Percentiles rank a stretch among this genome's conserved stretches.
Evolutionary conservation across 2,329 filamentous ascomycete genomes (phyloP).

Genomic region (Penicillium rolfsii): DNA sequence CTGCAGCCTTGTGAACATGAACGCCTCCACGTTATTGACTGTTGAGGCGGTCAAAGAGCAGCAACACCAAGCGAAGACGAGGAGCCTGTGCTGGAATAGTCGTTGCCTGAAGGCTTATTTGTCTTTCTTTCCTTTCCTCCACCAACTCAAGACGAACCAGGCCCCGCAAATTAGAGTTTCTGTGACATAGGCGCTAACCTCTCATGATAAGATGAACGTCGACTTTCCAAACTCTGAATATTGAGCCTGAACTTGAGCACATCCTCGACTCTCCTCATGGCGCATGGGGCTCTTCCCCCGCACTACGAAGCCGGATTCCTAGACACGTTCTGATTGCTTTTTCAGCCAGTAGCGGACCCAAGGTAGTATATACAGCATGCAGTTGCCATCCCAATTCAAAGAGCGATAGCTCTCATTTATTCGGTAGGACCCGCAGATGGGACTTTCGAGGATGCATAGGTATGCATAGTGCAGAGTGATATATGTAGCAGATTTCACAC

Average conservation of each 20-base stretch:
- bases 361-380: too few species aligned
- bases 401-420: not conserved
- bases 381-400: not conserved
- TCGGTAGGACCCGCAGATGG: not conserved
- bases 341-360: not conserved
- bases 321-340: not conserved
- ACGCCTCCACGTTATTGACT: not conserved
- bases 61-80: conserved; percentile 10
- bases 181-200: conserved; percentile 30
- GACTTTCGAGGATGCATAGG: not conserved
- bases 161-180: conserved; percentile 31
- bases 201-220: conserved; percentile 27
- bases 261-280: not conserved
- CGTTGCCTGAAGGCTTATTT: not conserved
- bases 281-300: not conserved
- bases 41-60: not conserved
- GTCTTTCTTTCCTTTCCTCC: not conserved
- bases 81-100: not conserved
- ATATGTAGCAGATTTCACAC: not conserved
- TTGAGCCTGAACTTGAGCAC: not conserved
- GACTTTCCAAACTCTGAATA: not conserved
- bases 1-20: conserved; percentile 1
- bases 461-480: conserved; percentile 1
- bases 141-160: conserved; percentile 1
- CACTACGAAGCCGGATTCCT: not conserved